Percentiles rank a stretch among this genome's conserved stretches.
Evolutionary conservation across 2,329 filamentous ascomycete species (phyloP).

Genomic region (Fusarium sambucinum): DNA sequence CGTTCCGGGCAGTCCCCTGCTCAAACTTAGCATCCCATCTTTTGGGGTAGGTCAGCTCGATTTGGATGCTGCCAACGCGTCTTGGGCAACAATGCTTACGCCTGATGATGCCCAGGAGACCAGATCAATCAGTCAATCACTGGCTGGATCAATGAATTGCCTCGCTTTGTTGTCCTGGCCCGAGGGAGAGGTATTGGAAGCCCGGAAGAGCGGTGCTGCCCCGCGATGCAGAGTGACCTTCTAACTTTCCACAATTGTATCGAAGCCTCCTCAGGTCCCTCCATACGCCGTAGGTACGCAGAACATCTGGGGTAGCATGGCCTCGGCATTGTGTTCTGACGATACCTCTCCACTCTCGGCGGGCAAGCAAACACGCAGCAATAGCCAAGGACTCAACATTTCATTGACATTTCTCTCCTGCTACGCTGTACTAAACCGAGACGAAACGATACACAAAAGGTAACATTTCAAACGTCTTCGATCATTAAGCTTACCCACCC

Average conservation of each 20-base stretch:
- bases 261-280: constrained; percentile 6
- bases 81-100: constrained; percentile 53
- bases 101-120: constrained; percentile 50
- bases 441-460: constrained; percentile 16
- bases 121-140: constrained; percentile 38
- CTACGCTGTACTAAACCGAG: not conserved
- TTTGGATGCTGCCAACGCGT: constrained; percentile 46
- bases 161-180: constrained; percentile 12
- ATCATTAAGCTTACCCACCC: constrained; percentile 41
- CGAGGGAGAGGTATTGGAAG: constrained; percentile 35
- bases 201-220: constrained; percentile 33
- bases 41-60: constrained; percentile 46
- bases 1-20: constrained; percentile 53
- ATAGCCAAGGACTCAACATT: not conserved
- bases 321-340: constrained; percentile 28
- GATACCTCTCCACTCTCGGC: constrained; percentile 34
- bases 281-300: constrained; percentile 5
- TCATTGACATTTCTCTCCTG: constrained; percentile 14
- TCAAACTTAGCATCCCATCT: constrained; percentile 47
- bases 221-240: constrained; percentile 27
- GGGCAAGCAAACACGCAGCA: not conserved
- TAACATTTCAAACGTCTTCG: constrained; percentile 17
- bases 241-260: constrained; percentile 18
- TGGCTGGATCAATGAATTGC: constrained; percentile 24
- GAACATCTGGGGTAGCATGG: constrained; percentile 50